A percentile compares a stretch with the other conserved stretches of the same genome.
Evolutionary conservation across 1,284 basidiomycete genomes (phyloP).

Genomic region (Marasmius oreades): DNA sequence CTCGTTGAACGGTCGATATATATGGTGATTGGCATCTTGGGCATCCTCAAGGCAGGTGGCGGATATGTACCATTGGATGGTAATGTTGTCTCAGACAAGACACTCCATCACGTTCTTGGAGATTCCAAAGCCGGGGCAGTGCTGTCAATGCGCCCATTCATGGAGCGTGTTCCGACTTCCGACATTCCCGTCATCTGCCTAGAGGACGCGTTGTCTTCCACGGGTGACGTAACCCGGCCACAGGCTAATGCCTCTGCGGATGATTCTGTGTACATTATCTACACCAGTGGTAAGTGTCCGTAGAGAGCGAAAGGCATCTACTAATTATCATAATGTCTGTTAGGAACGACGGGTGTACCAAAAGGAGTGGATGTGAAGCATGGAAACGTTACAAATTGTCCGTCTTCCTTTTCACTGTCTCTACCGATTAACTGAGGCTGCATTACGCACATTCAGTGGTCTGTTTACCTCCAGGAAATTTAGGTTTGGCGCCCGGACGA

Average conservation of each 20-base stretch:
- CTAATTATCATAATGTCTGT: constrained; percentile 1
- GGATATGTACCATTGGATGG: constrained; percentile 59
- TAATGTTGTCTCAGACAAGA: constrained; percentile 51
- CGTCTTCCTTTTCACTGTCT: constrained; percentile 18
- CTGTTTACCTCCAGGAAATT: constrained; percentile 49
- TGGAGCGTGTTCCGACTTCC: constrained; percentile 30
- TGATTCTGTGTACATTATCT: constrained; percentile 57
- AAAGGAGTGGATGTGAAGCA: constrained; percentile 60
- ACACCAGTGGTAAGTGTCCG: constrained; percentile 48
- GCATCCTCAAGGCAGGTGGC: constrained; percentile 51
- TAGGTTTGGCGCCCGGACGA: constrained; percentile 49
- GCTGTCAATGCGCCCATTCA: constrained; percentile 44
- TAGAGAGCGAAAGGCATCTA: not conserved
- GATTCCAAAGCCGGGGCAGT: constrained; percentile 44
- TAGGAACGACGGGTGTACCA: constrained; percentile 55
- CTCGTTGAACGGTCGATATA: constrained; percentile 50
- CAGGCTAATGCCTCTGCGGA: constrained; percentile 35
- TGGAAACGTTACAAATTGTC: constrained; percentile 55
- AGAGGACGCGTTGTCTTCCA: constrained; percentile 35
- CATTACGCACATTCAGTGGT: constrained; percentile 35
- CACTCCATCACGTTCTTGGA: constrained; percentile 47
- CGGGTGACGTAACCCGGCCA: constrained; percentile 32
- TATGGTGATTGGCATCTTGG: constrained; percentile 54
- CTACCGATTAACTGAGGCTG: not conserved
- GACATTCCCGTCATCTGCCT: constrained; percentile 33